Base-by-base conservation (phyloP, 2,329 filamentous ascomycete genomes). In the Cladophialophora carrionii region DNA sequence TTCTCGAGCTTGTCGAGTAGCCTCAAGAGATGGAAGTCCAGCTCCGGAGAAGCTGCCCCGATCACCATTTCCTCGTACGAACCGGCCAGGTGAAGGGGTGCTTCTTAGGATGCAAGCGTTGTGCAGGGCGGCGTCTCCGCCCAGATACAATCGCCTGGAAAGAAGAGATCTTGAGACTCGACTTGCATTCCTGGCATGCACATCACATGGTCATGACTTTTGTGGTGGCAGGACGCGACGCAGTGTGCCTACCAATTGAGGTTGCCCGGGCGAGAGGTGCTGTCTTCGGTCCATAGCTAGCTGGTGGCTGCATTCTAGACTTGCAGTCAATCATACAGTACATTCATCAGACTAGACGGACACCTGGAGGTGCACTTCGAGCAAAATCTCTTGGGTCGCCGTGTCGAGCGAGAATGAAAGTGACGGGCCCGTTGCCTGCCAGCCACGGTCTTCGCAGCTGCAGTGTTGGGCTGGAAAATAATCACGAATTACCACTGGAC, bases 171-270 rank as follows among this genome's bases (percentile, higher is more conserved):
- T n/a, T n/a, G n/a, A n/a, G n/a, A 37, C 55, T 17, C n/a, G 55
- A 20, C 37, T 58, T 20, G 55, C 55, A 12, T 34, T 58, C 5
- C 43, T 58, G 37, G 43, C 55, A n/a, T 58, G 55, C 34, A 31
- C 24, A 22, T 58, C n/a, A 58, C 55, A 58, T 58, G 55, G 26
- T 48, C 24, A 58, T 43, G 32, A 43, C 55, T 24, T n/a, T n/a
- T n/a, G n/a, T n/a, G n/a, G n/a, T n/a, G n/a, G n/a, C n/a, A n/a
- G n/a, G n/a, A n/a, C n/a, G n/a, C n/a, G n/a, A n/a, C n/a, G n/a
- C n/a, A n/a, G n/a, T n/a, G n/a, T n/a, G n/a, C n/a, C n/a, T n/a
- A n/a, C n/a, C n/a, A n/a, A n/a, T n/a, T n/a, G n/a, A n/a, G n/a
- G n/a, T n/a, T n/a, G n/a, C n/a, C n/a, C n/a, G n/a, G n/a, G n/a